Evolutionary conservation across 495 filamentous ascomycete genomes (phyloP), one percentile per base, ranked within the genome.

Genomic region (Lophiotrema nucula): DNA sequence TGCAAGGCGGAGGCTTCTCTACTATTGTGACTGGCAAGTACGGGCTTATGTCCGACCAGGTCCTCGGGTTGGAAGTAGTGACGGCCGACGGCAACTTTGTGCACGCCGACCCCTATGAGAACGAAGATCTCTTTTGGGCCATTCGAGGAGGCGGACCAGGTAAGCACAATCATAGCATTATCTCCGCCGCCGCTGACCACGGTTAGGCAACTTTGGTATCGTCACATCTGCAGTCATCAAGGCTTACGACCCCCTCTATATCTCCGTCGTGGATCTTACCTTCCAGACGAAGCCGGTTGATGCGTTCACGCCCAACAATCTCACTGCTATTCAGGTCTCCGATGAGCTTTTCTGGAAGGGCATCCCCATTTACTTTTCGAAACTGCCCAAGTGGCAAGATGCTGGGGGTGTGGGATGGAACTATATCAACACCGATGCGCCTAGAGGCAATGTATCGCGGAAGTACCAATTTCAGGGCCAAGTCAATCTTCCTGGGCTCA

Each of bases 11-110:
- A 4, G 62, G 62, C 1, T 49, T 50, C 37, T 55, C 44, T 8
- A 25, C 45, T 3, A 22, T 46, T 15, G 16, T 65, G 10, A 45
- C 57, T 1, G 51, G 44, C 37, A 47, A 47, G 24, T 49, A 47
- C 12, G 62, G 62, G 35, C 43, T 65, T 12, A 53, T 52, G 45
- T 19, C 51, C 18, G 62, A 65, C 22, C 56, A 65, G 21, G 43
- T 61, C 2, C 45, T 65, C 1, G 53, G 47, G 23, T 16, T 60
- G 8, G 62, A 65, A 28, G 58, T 62, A 2, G 62, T 65, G 2
- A 65, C 62, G 24, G 61, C 55, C 5, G 55, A 64, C 38, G 62
- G 62, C 4, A 47, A 26, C 19, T 61, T 65, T 51, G 45, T 65
- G 2, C 56, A 65, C 35, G 62, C 52, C 0, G 47, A 41, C 33